Base-by-base conservation (phyloP, 768 basidiomycete species). In the Hypholoma fasciculare region DNA sequence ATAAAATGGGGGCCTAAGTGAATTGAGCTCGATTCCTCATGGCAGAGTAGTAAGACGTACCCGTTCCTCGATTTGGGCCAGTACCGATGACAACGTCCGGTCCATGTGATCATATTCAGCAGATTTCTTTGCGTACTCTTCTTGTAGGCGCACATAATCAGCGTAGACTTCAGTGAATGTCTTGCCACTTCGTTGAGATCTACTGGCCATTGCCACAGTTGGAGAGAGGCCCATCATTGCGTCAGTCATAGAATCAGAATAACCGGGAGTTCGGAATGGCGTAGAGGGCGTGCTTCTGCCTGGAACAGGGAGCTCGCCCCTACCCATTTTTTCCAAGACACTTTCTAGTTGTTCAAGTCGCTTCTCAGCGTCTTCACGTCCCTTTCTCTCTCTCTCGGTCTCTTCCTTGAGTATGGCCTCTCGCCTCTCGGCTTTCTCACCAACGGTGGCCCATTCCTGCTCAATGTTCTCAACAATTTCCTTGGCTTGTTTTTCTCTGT, bases 121-220 rank as follows among this genome's bases (percentile, higher is more conserved):
- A 52, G 83, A 86, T 72, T 94, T 92, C 70, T 79, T 82, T 17
- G 84, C 82, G 55, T 87, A 86, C 30, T 94, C 90, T 23, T 92
- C 91, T 69, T 97, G 89, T 40, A 96, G 81, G 54, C 85, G 83
- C 37, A 96, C 87, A 63, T 93, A 93, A 67, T 97, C 94, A 14
- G 90, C 83, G 69, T 97, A 98, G 19, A 98, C 88, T 67, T 97
- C 92, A 0, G 96, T 96, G 74, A 96, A 96, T 1, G 90, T 91
- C 79, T 91, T 92, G 27, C 92, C 93, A 26, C 79, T 83, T 70
- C 84, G 86, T 75, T 95, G 94, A 19, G 88, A 83, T 60, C 80
- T 85, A 73, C 87, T 87, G 7, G 89, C 93, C 77, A 96, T 86
- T 4, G 90, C 88, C 12, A 96, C 90, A 0, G 95, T 92, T 1